These are phyloP conservation scores for Acanthamoeba triangularis DNA, from an alignment of 208 protist genomes.

Conservation along the genomic window DNA sequence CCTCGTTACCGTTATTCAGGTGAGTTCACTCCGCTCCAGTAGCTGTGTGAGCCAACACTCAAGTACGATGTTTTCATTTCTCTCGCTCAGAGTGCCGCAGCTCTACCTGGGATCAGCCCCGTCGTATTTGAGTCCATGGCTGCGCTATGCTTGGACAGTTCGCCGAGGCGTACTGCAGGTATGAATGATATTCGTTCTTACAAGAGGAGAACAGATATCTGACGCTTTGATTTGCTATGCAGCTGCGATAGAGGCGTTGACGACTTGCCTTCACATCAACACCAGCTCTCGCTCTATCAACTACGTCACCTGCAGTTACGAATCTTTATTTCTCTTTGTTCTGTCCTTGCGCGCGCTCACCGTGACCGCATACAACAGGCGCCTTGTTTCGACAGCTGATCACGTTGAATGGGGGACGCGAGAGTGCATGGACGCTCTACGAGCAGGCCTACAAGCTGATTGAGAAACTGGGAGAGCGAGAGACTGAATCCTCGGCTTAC, in stretches of 20 bases:
- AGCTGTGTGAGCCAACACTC: not conserved
- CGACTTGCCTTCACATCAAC: not conserved
- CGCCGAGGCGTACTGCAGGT: not conserved
- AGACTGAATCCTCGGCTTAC: not conserved
- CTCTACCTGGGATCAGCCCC: not conserved
- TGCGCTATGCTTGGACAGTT: not conserved
- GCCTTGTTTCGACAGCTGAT: not conserved
- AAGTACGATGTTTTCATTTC: not conserved
- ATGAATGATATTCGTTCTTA: not conserved
- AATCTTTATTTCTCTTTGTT: not conserved
- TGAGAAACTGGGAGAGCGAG: not conserved
- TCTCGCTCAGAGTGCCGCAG: not conserved
- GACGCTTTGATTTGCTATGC: no score
- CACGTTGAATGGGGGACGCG: not conserved
- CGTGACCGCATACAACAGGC: not conserved
- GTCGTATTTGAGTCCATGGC: slow-evolving; percentile 39
- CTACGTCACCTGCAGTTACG: slow-evolving; percentile 1
- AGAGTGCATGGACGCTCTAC: not conserved
- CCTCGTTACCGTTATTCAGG: not conserved
- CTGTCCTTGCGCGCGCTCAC: not conserved
- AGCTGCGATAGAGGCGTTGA: slow-evolving; percentile 22
- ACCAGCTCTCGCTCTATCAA: not conserved
- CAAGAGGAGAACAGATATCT: no score
- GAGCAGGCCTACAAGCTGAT: slow-evolving; percentile 11
- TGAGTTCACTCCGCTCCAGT: not conserved